Conservation (phyloP, 306 rosid species). For the barrel medic (Medicago truncatula) region DNA sequence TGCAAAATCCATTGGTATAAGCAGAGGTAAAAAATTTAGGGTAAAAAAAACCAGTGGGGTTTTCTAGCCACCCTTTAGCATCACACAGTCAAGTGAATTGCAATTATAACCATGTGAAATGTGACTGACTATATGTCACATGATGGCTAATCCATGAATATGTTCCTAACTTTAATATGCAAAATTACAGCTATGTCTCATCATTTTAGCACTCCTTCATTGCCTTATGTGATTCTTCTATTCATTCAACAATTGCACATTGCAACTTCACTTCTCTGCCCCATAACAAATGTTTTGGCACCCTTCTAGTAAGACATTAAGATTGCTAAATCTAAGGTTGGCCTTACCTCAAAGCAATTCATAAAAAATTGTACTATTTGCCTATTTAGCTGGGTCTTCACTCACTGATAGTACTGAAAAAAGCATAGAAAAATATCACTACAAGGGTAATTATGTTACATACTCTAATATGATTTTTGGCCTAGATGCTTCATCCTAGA, state of each 20-base stretch:
- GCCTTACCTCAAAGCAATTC: constrained; percentile 10
- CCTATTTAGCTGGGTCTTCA: constrained; percentile 12
- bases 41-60: constrained; percentile 35
- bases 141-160: constrained; percentile 42
- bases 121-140: constrained; percentile 30
- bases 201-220: constrained; percentile 17
- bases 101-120: constrained; percentile 49
- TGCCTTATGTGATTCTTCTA: not conserved
- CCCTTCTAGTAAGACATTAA: constrained; percentile 24
- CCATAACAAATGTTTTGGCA: constrained; percentile 22
- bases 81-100: constrained; percentile 39
- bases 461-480: constrained; percentile 26
- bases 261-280: constrained; percentile 18
- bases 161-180: constrained; percentile 33
- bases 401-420: constrained; percentile 18
- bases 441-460: constrained; percentile 26
- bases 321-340: constrained; percentile 36
- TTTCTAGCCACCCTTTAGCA: constrained; percentile 39
- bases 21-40: not conserved
- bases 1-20: not conserved
- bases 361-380: constrained; percentile 7
- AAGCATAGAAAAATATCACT: constrained; percentile 33
- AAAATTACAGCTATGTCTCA: constrained; percentile 18
- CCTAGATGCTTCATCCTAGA: constrained; percentile 39
- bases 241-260: constrained; percentile 16